A percentile compares a stretch with the other conserved stretches of the same genome.
Evolutionary conservation across 805 yeast species (phyloP).

Genomic region (Kurtzmaniella fragi): DNA sequence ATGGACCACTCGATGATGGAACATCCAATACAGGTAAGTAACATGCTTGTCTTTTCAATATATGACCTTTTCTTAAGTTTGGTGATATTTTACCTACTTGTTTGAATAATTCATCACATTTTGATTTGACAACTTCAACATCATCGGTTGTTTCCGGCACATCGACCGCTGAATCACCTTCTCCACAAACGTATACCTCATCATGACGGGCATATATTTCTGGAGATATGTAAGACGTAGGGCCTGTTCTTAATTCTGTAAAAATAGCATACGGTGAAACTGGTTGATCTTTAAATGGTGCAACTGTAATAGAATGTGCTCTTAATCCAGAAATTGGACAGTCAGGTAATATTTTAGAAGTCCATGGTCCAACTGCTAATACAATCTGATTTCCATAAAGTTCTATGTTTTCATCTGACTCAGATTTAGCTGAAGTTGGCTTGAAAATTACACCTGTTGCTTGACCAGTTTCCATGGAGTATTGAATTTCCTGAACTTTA

Average conservation of each 20-base stretch:
- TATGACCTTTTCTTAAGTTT: constrained; percentile 65
- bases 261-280: constrained; percentile 94
- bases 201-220: constrained; percentile 93
- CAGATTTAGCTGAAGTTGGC: constrained; percentile 29
- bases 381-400: constrained; percentile 74
- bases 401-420: constrained; percentile 26
- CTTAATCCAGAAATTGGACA: constrained; percentile 93
- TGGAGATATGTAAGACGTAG: constrained; percentile 72
- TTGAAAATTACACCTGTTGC: constrained; percentile 73
- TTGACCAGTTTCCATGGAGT: constrained; percentile 56
- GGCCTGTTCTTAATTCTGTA: constrained; percentile 79
- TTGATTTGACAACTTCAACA: constrained; percentile 79
- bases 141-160: constrained; percentile 94
- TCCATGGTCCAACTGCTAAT: constrained; percentile 94
- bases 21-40: constrained; percentile 92
- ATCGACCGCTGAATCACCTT: constrained; percentile 86
- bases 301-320: constrained; percentile 91
- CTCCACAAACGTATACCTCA: constrained; percentile 96
- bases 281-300: constrained; percentile 63
- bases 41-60: constrained; percentile 87
- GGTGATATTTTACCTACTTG: constrained; percentile 75
- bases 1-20: constrained; percentile 88
- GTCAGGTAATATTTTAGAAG: constrained; percentile 80
- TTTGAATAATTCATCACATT: constrained; percentile 81
- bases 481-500: constrained; percentile 65